Evolutionary conservation across 768 basidiomycete species (phyloP).

Genomic region (Kwoniella sp.): DNA sequence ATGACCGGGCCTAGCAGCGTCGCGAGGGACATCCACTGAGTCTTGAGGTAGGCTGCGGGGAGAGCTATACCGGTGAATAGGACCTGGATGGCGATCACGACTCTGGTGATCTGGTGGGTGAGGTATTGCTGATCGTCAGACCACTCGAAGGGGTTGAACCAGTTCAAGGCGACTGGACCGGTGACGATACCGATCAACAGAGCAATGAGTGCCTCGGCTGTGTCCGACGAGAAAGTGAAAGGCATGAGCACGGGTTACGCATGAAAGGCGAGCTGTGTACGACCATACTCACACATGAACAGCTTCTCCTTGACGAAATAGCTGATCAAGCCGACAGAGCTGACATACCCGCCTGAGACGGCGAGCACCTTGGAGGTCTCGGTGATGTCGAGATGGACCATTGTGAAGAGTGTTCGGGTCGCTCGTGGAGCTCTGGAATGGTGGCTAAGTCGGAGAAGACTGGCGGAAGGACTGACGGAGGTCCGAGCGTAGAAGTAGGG

Average conservation of each 20-base stretch:
- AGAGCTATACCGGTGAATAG: constrained; percentile 42
- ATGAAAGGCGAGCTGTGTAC: neutral
- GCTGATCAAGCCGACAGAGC: constrained; percentile 43
- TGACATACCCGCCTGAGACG: constrained; percentile 44
- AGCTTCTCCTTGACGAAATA: constrained; percentile 51
- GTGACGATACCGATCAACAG: constrained; percentile 44
- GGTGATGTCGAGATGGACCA: constrained; percentile 46
- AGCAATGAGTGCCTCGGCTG: constrained; percentile 45
- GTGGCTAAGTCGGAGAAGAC: neutral
- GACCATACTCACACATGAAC: constrained; percentile 46
- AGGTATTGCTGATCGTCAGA: constrained; percentile 21
- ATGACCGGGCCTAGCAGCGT: constrained; percentile 52
- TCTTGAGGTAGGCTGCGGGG: constrained; percentile 51
- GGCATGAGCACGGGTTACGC: neutral
- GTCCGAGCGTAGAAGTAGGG: neutral
- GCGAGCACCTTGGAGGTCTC: constrained; percentile 46
- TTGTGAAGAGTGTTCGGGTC: constrained; percentile 13
- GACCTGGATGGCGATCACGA: constrained; percentile 53
- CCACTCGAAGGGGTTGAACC: constrained; percentile 51
- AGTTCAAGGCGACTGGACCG: constrained; percentile 47
- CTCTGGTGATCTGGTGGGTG: constrained; percentile 45
- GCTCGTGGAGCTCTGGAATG: neutral
- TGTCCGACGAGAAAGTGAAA: neutral
- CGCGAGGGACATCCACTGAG: constrained; percentile 46
- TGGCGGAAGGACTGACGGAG: neutral